Evolutionary conservation across 345 rosid species (phyloP), one percentile per base, ranked within the genome.

Genomic region (Citrus inodora): DNA sequence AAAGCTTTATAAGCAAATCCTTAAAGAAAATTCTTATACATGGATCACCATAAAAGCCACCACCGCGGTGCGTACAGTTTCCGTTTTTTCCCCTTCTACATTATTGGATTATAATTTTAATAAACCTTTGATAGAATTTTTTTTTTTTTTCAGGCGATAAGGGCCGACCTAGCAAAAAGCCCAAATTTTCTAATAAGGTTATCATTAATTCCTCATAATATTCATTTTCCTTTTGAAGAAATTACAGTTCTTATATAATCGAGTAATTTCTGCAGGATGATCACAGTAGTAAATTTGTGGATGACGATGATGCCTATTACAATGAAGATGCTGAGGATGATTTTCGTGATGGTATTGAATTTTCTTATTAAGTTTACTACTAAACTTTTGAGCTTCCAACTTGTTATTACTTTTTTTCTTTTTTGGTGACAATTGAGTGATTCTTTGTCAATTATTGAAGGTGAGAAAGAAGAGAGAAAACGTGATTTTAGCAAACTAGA

Each of bases 401-500:
- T 46, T 46, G 1, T 46, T 46, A 13, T 46, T 3, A 11, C 13
- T 46, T 10, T 46, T 13, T 10, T 46, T 13, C 4, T 46, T 46
- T 13, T 11, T 35, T 65, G 22, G 42, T 21, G 35, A 0, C 53
- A 28, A 61, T 55, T 35, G 13, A 75, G 28, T 78, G 76, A 35
- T 65, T 73, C 13, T 53, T 25, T 79, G 2, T 51, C 73, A 14
- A 77, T 73, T 33, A 48, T 76, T 79, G 76, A 76, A 81, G 92
- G 85, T 35, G 97, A 88, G 28, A 87, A 76, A 24, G 94, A 91
- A 73, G 95, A 84, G 80, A 91, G 85, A 63, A 92, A 79, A 69
- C 90, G 87, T 72, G 99, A 94, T 82, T 94, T 90, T 73, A 92
- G 83, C 74, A 92, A 89, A 79, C 68, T 94, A 76, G 97, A 92